Percentiles rank a stretch among this genome's conserved stretches.
Conservation (phyloP, 1,284 basidiomycete genomes). For the Porodaedalea pini region DNA sequence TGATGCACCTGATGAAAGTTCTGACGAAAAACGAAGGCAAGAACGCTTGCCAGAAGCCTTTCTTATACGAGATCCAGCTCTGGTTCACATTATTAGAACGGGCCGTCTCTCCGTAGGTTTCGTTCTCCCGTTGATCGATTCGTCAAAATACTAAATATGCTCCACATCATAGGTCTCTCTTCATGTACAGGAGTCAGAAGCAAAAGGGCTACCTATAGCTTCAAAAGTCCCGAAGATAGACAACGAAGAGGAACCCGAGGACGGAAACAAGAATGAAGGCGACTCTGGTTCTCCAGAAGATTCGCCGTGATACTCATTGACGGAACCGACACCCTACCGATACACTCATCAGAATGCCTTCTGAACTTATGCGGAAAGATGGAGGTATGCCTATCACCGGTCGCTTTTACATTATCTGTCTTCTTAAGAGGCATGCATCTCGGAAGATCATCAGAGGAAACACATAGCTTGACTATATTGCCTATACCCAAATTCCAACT, state of each 20-base stretch:
- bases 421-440: too few relatives aligned
- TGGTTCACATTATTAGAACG: conserved; percentile 7
- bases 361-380: too few relatives aligned
- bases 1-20: neutral
- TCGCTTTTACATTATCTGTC: too few relatives aligned
- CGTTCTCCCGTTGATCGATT: neutral
- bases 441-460: too few relatives aligned
- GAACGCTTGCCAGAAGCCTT: neutral
- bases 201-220: neutral
- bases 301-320: too few relatives aligned
- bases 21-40: neutral
- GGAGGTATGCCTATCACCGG: too few relatives aligned
- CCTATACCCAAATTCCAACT: neutral
- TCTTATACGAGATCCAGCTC: neutral
- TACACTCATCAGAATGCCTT: too few relatives aligned
- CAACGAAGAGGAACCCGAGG: neutral
- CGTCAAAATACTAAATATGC: neutral
- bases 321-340: too few relatives aligned
- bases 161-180: conserved; percentile 1
- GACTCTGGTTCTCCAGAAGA: neutral
- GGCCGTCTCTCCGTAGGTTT: neutral
- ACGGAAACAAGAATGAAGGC: neutral
- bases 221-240: neutral
- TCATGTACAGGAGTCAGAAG: conserved; percentile 1
- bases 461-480: too few relatives aligned